Conservation (phyloP, 2,329 filamentous ascomycete species). For the Aspergillus jensenii region DNA sequence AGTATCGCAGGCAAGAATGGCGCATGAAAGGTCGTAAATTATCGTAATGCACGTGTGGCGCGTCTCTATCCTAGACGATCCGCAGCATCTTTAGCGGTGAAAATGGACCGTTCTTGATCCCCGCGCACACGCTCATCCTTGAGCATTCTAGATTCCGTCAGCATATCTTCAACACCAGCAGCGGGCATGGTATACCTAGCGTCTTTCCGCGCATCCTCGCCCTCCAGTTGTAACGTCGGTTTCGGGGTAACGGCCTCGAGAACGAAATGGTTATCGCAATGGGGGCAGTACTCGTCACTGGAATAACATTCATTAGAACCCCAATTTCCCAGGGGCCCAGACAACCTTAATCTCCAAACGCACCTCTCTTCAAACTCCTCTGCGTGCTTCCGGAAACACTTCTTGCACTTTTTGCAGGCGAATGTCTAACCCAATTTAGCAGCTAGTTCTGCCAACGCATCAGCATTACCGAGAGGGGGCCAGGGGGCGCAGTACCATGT, state of each 20-base stretch:
- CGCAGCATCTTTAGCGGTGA: conserved; percentile 72
- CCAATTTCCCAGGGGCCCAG: background rate
- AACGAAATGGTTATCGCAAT: conserved; percentile 98
- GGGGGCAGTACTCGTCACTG: conserved; percentile 95
- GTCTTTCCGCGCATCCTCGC: conserved; percentile 84
- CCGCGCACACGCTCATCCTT: conserved; percentile 78
- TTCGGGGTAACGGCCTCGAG: conserved; percentile 85
- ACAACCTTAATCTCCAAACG: background rate
- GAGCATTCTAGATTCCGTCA: conserved; percentile 64
- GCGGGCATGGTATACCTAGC: conserved; percentile 51
- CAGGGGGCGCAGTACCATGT: conserved; percentile 62
- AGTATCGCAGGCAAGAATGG: conserved; percentile 1
- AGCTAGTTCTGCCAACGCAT: background rate
- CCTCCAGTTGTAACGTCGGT: conserved; percentile 80
- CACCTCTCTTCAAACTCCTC: conserved; percentile 83
- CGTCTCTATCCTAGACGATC: conserved; percentile 67
- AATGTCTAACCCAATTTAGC: conserved; percentile 55
- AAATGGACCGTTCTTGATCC: conserved; percentile 64
- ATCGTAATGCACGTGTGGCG: conserved; percentile 24
- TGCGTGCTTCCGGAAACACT: conserved; percentile 94
- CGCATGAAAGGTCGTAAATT: conserved; percentile 15
- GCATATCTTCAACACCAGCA: background rate
- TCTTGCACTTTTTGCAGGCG: conserved; percentile 98
- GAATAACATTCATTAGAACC: background rate
- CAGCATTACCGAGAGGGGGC: background rate